Conservation (phyloP, 345 rosid species). For the Heritiera littoralis region DNA sequence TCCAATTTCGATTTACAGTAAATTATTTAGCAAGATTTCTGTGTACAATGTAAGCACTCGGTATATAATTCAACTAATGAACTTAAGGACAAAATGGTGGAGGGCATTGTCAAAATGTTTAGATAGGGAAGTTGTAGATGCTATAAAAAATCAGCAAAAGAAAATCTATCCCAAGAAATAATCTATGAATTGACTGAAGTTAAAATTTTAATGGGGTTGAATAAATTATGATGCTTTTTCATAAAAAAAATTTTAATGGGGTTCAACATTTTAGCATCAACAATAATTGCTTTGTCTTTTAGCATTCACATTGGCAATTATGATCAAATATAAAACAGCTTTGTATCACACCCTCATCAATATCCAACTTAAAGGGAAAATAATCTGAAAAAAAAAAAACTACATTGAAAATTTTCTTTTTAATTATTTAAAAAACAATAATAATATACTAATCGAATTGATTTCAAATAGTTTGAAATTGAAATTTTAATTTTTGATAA, state of each 20-base stretch:
- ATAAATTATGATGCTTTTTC: too few species aligned
- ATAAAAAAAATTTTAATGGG: background rate
- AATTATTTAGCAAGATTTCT: background rate
- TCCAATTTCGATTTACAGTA: background rate
- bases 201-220: background rate
- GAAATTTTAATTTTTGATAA: too few species aligned
- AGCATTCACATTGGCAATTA: background rate
- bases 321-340: background rate
- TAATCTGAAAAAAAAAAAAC: background rate
- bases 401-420: background rate
- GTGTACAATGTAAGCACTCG: background rate
- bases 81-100: background rate
- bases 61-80: background rate
- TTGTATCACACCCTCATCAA: background rate
- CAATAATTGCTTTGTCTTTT: background rate
- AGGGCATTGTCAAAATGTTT: slow-evolving; percentile 3
- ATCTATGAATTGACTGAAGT: background rate
- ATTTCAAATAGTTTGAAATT: background rate
- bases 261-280: background rate
- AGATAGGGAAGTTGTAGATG: background rate
- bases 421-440: background rate
- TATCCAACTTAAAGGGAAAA: background rate
- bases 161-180: background rate
- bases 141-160: background rate
- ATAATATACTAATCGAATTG: background rate